Evolutionary conservation across 345 rosid genomes (phyloP).

Genomic region (Populus alba): DNA sequence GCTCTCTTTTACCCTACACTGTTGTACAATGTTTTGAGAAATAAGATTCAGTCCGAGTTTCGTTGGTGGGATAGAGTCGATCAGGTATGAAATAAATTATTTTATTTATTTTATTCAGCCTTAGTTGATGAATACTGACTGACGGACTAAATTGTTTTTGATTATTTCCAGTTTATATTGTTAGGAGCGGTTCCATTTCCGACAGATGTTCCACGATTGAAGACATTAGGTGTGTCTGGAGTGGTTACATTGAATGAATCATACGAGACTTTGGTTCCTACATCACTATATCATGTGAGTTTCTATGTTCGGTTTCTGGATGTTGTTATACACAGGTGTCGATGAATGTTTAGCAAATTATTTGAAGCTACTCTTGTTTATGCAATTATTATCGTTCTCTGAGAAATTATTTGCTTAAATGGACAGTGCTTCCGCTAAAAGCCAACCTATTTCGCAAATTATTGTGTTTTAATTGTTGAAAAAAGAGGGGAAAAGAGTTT

Average conservation of each 20-base stretch:
- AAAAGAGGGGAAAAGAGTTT: not conserved
- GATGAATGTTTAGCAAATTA: not conserved
- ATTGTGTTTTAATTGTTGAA: not conserved
- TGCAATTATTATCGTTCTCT: no score
- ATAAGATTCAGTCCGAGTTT: constrained; percentile 60
- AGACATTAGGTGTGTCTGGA: constrained; percentile 70
- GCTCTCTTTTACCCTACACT: constrained; percentile 65
- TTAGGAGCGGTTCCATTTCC: constrained; percentile 92
- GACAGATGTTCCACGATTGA: constrained; percentile 68
- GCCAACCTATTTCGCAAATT: not conserved
- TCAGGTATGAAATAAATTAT: constrained; percentile 32
- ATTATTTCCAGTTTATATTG: constrained; percentile 48
- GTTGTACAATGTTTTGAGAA: constrained; percentile 55
- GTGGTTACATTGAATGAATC: constrained; percentile 86
- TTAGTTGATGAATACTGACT: not conserved
- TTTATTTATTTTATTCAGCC: no score
- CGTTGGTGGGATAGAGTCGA: constrained; percentile 74
- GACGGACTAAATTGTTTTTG: not conserved
- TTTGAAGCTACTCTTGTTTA: not conserved
- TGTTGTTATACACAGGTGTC: not conserved
- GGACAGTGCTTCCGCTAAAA: not conserved
- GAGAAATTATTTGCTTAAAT: not conserved
- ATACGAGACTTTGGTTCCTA: constrained; percentile 72
- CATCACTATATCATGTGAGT: constrained; percentile 66
- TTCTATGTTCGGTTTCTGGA: not conserved